These are phyloP conservation scores for Vaccinium darrowii DNA, from an alignment of 148 eudicot genomes.

Conservation along the genomic window DNA sequence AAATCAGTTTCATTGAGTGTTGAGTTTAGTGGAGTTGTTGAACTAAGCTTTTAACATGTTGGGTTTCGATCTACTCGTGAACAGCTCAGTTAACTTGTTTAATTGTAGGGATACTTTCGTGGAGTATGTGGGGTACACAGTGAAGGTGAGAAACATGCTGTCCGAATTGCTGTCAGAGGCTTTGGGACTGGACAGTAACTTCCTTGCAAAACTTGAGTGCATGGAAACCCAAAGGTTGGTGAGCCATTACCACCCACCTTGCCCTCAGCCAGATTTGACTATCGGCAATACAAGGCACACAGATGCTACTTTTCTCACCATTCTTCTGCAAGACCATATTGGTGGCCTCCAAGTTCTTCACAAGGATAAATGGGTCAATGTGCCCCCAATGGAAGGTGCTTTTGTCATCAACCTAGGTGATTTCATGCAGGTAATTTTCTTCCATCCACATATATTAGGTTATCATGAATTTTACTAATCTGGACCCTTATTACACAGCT, in stretches of 20 bases:
- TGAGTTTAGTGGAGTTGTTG: too few relatives aligned
- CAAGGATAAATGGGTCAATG: slow-evolving; percentile 36
- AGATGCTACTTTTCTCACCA: slow-evolving; percentile 42
- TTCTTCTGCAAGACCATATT: slow-evolving; percentile 35
- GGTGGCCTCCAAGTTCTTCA: slow-evolving; percentile 10
- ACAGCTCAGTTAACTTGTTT: neutral
- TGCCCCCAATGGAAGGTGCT: slow-evolving; percentile 39
- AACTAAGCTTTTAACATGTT: too few relatives aligned
- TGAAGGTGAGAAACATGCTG: slow-evolving; percentile 7
- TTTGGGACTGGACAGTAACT: slow-evolving; percentile 36
- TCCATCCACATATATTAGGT: too few relatives aligned
- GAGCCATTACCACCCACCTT: slow-evolving; percentile 45
- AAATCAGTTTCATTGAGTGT: too few relatives aligned
- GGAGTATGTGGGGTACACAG: neutral
- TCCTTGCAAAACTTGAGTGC: slow-evolving; percentile 32
- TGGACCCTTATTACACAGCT: slow-evolving; percentile 29
- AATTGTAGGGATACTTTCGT: neutral
- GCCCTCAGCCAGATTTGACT: slow-evolving; percentile 45
- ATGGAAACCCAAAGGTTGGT: slow-evolving; percentile 35
- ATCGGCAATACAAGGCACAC: slow-evolving; percentile 39
- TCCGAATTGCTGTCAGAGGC: slow-evolving; percentile 36
- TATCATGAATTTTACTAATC: neutral
- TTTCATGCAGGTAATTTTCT: slow-evolving; percentile 39
- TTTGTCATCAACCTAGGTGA: slow-evolving; percentile 43
- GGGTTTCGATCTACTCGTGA: too few relatives aligned